Evolutionary conservation across 768 basidiomycete species (phyloP).

Genomic region (Neoboletus subvelutipes): DNA sequence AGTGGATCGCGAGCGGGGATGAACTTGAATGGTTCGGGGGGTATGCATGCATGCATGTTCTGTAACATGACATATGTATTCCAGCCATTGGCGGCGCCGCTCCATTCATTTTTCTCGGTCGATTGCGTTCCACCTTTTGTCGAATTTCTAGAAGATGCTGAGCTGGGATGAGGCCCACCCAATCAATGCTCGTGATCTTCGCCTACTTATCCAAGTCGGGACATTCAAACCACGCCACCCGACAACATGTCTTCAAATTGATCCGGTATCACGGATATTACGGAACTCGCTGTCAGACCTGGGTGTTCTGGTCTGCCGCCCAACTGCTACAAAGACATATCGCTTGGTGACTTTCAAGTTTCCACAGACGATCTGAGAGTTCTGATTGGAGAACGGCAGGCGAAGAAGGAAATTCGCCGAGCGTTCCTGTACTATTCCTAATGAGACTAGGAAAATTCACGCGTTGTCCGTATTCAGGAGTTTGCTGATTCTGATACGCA

Average conservation of each 20-base stretch:
- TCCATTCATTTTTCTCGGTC: slow-evolving; percentile 22
- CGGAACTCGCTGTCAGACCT: not conserved
- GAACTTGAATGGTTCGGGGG: not conserved
- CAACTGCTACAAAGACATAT: too few species aligned
- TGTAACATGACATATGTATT: not conserved
- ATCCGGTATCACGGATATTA: not conserved
- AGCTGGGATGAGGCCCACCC: not conserved
- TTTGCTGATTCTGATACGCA: not conserved
- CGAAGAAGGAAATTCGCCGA: not conserved
- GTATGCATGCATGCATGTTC: not conserved
- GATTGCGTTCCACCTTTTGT: slow-evolving; percentile 2
- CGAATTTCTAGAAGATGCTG: not conserved
- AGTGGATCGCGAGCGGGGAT: slow-evolving; percentile 15
- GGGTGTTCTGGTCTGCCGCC: not conserved
- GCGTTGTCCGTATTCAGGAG: not conserved
- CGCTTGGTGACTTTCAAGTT: not conserved
- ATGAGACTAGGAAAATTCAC: not conserved
- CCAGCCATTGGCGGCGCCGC: not conserved
- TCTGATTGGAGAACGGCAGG: not conserved
- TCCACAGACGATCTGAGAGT: not conserved
- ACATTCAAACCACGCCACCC: slow-evolving; percentile 12
- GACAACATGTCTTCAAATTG: not conserved
- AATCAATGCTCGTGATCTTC: slow-evolving; percentile 26
- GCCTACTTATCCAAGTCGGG: slow-evolving; percentile 10
- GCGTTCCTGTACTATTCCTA: not conserved